Conservation (phyloP, 768 basidiomycete species). For the Pisolithus microcarpus region DNA sequence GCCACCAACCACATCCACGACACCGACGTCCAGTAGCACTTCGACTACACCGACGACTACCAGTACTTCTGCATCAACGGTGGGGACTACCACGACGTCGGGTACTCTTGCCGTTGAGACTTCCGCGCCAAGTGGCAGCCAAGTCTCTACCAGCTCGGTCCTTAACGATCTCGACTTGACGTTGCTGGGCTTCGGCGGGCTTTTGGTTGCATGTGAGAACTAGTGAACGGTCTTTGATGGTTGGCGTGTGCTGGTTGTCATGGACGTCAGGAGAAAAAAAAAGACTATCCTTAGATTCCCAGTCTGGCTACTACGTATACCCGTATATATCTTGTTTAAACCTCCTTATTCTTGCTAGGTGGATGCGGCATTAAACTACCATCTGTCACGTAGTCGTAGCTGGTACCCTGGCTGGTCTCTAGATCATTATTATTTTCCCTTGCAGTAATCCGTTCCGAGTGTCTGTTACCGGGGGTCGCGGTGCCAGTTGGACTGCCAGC, state of each 20-base stretch:
- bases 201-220: slow-evolving; percentile 12
- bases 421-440: no score
- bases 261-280: background rate
- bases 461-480: slow-evolving; percentile 4
- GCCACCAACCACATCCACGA: slow-evolving; percentile 16
- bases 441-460: background rate
- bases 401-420: no score
- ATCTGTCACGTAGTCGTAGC: no score
- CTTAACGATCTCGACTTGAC: slow-evolving; percentile 12
- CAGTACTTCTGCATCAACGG: slow-evolving; percentile 9
- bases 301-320: background rate
- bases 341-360: no score
- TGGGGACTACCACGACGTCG: slow-evolving; percentile 16
- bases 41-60: slow-evolving; percentile 1
- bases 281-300: background rate
- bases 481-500: background rate
- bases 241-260: background rate
- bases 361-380: no score
- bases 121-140: slow-evolving; percentile 6
- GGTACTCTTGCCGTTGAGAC: slow-evolving; percentile 5
- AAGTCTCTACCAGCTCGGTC: slow-evolving; percentile 3
- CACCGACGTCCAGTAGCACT: slow-evolving; percentile 18
- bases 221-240: background rate
- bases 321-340: no score
- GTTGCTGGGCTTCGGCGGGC: slow-evolving; percentile 13